Percentiles rank a stretch among this genome's conserved stretches.
Conservation (phyloP, 257 asterid species). For the Fraxinus cuspidata region DNA sequence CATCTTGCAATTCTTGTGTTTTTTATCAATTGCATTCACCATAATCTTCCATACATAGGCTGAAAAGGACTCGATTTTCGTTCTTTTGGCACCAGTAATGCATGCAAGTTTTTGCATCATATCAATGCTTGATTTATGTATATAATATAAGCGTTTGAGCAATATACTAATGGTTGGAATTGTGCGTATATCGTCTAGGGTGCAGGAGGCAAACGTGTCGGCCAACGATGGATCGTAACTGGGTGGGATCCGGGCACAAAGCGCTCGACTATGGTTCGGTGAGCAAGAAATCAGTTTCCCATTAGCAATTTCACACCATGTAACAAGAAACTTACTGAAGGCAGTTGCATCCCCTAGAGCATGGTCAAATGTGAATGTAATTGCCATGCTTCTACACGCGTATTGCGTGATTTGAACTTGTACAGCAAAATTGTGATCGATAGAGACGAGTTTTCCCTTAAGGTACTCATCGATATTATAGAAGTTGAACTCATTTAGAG, state of each 20-base stretch:
- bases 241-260: slow-evolving; percentile 42
- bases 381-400: slow-evolving; percentile 41
- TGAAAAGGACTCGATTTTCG: slow-evolving; percentile 60
- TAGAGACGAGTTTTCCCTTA: slow-evolving; percentile 37
- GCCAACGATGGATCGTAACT: slow-evolving; percentile 42
- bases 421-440: slow-evolving; percentile 29
- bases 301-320: slow-evolving; percentile 52
- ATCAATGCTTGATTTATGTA: slow-evolving; percentile 39
- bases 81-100: slow-evolving; percentile 33
- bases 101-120: slow-evolving; percentile 38
- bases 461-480: slow-evolving; percentile 45
- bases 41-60: slow-evolving; percentile 60
- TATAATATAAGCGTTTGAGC: slow-evolving; percentile 46
- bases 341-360: slow-evolving; percentile 65
- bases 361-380: slow-evolving; percentile 60
- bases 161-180: slow-evolving; percentile 35
- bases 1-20: slow-evolving; percentile 42
- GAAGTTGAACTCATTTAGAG: slow-evolving; percentile 41
- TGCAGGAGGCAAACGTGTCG: slow-evolving; percentile 51
- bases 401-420: slow-evolving; percentile 51
- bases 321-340: slow-evolving; percentile 49
- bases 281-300: slow-evolving; percentile 36
- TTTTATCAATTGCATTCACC: slow-evolving; percentile 35
- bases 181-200: slow-evolving; percentile 43
- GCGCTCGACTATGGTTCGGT: slow-evolving; percentile 47